Evolutionary conservation across 305 asterid species (phyloP).

Genomic region (Petunia hybrid): DNA sequence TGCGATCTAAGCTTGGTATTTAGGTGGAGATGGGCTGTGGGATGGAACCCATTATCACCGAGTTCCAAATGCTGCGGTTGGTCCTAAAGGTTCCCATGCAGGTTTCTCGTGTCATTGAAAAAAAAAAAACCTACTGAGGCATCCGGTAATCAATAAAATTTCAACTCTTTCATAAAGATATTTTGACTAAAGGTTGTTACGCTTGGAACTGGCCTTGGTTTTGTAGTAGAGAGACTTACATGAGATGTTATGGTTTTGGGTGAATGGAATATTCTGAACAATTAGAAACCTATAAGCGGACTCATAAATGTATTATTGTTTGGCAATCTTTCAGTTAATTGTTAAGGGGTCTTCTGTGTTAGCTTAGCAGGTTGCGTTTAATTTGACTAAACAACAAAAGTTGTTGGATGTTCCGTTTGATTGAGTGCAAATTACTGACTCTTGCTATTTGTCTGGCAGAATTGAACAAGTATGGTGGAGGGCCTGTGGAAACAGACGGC

Average conservation of each 20-base stretch:
- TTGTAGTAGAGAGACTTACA: not conserved
- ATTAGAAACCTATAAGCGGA: not conserved
- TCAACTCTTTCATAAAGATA: too few species aligned
- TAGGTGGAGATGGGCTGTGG: too few species aligned
- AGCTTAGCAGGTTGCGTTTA: not conserved
- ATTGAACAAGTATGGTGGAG: conserved; percentile 75
- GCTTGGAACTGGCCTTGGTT: not conserved
- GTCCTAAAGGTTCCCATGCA: too few species aligned
- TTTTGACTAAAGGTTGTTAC: not conserved
- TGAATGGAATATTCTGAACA: not conserved
- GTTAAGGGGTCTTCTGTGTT: conserved; percentile 5
- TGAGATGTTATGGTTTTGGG: not conserved
- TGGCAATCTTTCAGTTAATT: conserved; percentile 20
- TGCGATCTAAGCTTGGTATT: too few species aligned
- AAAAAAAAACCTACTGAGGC: too few species aligned
- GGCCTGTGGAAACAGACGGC: conserved; percentile 55
- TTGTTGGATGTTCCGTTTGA: not conserved
- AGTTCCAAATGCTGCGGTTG: too few species aligned
- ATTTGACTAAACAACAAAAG: not conserved
- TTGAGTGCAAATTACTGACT: conserved; percentile 19
- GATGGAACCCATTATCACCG: too few species aligned
- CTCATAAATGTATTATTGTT: not conserved
- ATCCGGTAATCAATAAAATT: too few species aligned
- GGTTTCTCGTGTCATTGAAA: too few species aligned
- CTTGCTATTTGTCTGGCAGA: conserved; percentile 48